A percentile compares a stretch with the other conserved stretches of the same genome.
Evolutionary conservation across 345 rosid species (phyloP).

Genomic region (Pelargonium nanum): DNA sequence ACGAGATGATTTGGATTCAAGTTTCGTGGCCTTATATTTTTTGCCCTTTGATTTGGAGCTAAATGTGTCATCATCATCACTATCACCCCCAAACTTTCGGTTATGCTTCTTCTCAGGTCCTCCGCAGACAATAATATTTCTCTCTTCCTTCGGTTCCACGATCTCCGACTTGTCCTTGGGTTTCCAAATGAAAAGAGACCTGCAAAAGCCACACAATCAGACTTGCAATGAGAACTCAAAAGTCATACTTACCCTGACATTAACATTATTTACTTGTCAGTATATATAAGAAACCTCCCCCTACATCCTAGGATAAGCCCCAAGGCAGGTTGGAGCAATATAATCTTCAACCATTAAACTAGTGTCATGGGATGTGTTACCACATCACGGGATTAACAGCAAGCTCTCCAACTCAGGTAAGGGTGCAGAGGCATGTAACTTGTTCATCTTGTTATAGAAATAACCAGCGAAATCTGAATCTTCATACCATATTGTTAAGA

Average conservation of each 20-base stretch:
- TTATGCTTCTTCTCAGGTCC: constrained; percentile 40
- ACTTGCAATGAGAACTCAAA: neutral
- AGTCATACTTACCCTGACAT: neutral
- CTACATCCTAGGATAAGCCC: neutral
- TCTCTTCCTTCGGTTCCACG: constrained; percentile 42
- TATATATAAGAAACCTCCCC: neutral
- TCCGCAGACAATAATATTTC: constrained; percentile 45
- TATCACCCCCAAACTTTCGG: constrained; percentile 25
- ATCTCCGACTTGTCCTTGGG: constrained; percentile 47
- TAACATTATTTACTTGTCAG: neutral
- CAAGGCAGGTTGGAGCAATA: too few species aligned
- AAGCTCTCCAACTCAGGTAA: too few species aligned
- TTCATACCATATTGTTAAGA: too few species aligned
- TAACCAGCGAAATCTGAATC: too few species aligned
- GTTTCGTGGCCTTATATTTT: constrained; percentile 30
- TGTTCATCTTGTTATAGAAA: too few species aligned
- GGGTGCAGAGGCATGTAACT: too few species aligned
- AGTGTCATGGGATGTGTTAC: too few species aligned
- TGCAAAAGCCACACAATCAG: constrained; percentile 15
- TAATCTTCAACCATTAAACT: too few species aligned
- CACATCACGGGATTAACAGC: too few species aligned
- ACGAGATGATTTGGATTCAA: constrained; percentile 17
- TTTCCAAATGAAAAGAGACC: constrained; percentile 91
- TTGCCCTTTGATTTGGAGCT: constrained; percentile 36
- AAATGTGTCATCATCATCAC: constrained; percentile 40